phyloP scores from a whole-genome alignment of 2,329 filamentous ascomycete species.

The Colletotrichum tropicicola region DNA sequence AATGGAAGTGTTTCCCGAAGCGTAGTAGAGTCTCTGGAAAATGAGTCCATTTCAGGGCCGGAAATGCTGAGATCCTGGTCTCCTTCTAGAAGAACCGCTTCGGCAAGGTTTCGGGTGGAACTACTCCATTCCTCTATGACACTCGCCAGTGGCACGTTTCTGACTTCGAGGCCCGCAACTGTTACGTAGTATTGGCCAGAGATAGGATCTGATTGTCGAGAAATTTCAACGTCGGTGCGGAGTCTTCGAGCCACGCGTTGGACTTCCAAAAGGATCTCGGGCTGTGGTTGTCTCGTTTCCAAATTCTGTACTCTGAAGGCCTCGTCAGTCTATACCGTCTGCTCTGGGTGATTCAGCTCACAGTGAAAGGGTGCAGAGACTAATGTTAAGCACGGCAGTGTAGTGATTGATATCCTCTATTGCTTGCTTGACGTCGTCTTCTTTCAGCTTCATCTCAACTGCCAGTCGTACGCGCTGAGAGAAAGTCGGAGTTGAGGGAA shows the following conservation, averaged over 20 bases:
- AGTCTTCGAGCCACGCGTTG: background rate
- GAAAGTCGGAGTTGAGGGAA: background rate
- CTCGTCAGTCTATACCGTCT: too few species aligned
- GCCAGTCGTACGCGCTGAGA: too few species aligned
- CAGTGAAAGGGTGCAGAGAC: background rate
- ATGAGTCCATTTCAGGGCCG: rapidly evolving
- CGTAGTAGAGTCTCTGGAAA: background rate
- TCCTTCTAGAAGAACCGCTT: background rate
- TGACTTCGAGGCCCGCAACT: background rate
- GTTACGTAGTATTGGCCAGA: background rate
- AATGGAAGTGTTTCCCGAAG: background rate
- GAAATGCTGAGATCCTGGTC: background rate
- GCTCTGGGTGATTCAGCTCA: background rate
- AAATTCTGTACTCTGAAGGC: background rate
- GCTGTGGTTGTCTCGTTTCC: background rate
- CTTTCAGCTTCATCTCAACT: background rate
- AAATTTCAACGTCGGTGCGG: background rate
- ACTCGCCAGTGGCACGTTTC: background rate
- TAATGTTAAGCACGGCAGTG: background rate
- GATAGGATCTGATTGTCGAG: background rate
- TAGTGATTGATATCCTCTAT: background rate
- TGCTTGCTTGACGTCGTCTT: background rate
- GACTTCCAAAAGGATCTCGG: background rate
- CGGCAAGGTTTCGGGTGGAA: background rate
- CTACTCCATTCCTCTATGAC: background rate